Evolutionary conservation across 1,284 basidiomycete species (phyloP).

Genomic region (Tilletiopsis washingtonensis): DNA sequence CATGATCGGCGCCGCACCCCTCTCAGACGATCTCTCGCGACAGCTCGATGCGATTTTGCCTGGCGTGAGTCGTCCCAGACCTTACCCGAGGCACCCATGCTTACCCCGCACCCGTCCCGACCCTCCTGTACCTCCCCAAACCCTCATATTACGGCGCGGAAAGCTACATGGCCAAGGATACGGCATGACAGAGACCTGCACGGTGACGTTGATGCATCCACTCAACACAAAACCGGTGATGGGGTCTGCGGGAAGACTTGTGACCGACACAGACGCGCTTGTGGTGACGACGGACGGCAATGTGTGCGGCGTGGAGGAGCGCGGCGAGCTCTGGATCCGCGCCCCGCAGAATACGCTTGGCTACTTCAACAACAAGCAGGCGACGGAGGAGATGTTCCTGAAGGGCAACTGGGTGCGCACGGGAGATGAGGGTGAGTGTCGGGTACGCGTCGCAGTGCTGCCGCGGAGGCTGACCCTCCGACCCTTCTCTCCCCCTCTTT

Average conservation of each 20-base stretch:
- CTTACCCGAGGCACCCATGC: too few species aligned
- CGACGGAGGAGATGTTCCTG: conserved; percentile 31
- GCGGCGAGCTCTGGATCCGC: conserved; percentile 50
- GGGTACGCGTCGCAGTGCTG: too few species aligned
- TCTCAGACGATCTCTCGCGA: conserved; percentile 29
- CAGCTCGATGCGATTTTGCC: conserved; percentile 26
- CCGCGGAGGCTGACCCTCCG: too few species aligned
- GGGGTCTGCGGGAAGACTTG: conserved; percentile 9
- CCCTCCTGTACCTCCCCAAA: too few species aligned
- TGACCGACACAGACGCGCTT: conserved; percentile 28
- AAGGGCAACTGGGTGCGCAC: conserved; percentile 32
- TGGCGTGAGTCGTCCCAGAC: conserved; percentile 24
- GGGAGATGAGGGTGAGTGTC: conserved; percentile 41
- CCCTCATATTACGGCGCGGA: too few species aligned
- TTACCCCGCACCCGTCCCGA: too few species aligned
- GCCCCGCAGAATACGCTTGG: conserved; percentile 50
- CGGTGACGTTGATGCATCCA: conserved; percentile 5
- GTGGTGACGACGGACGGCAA: conserved; percentile 36
- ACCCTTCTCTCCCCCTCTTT: too few species aligned
- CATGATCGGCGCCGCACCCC: conserved; percentile 34
- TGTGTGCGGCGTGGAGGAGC: conserved; percentile 30
- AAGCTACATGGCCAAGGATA: conserved; percentile 37
- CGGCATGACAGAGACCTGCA: conserved; percentile 24
- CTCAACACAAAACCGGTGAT: not conserved
- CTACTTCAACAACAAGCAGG: conserved; percentile 47